Percentiles rank a stretch among this genome's conserved stretches.
Conservation (phyloP, 2,329 filamentous ascomycete species). For the Aureobasidium sp. region DNA sequence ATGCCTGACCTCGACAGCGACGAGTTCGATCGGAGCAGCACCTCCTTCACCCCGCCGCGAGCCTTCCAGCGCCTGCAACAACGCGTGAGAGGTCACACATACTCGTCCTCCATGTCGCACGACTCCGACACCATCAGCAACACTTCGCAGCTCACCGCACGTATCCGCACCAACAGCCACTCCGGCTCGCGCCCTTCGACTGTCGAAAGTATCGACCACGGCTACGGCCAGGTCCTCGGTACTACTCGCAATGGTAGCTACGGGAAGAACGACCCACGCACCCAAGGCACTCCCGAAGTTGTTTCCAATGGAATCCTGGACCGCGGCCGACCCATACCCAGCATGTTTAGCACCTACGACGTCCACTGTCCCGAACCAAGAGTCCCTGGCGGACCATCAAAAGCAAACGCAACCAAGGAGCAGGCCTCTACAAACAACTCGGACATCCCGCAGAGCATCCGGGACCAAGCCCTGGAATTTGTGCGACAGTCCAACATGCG, state of each 20-base stretch:
- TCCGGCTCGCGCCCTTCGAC: slow-evolving; percentile 15
- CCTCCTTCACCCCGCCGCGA: slow-evolving; percentile 22
- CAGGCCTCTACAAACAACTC: slow-evolving; percentile 16
- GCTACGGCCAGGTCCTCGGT: not conserved
- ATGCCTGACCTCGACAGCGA: slow-evolving; percentile 27
- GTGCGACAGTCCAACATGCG: slow-evolving; percentile 37
- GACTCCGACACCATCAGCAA: slow-evolving; percentile 42
- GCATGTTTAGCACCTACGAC: slow-evolving; percentile 33
- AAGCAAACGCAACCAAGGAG: slow-evolving; percentile 28
- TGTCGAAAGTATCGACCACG: slow-evolving; percentile 41
- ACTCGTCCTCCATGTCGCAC: slow-evolving; percentile 52
- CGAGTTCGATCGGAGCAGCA: not conserved
- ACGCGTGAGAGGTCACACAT: slow-evolving; percentile 49
- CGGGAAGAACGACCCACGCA: slow-evolving; percentile 50
- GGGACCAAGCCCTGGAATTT: slow-evolving; percentile 41
- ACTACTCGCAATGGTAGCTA: not conserved
- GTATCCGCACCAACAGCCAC: slow-evolving; percentile 15
- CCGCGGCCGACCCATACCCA: slow-evolving; percentile 34
- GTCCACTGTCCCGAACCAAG: slow-evolving; percentile 63
- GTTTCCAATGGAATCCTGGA: slow-evolving; percentile 30
- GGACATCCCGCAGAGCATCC: slow-evolving; percentile 33
- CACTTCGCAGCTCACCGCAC: slow-evolving; percentile 19
- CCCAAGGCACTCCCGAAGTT: slow-evolving; percentile 35
- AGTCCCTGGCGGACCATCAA: slow-evolving; percentile 69
- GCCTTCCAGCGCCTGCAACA: slow-evolving; percentile 22